Base-by-base conservation (phyloP, 192 early-diverging fungal genomes). In the Entomortierella parvispora region DNA sequence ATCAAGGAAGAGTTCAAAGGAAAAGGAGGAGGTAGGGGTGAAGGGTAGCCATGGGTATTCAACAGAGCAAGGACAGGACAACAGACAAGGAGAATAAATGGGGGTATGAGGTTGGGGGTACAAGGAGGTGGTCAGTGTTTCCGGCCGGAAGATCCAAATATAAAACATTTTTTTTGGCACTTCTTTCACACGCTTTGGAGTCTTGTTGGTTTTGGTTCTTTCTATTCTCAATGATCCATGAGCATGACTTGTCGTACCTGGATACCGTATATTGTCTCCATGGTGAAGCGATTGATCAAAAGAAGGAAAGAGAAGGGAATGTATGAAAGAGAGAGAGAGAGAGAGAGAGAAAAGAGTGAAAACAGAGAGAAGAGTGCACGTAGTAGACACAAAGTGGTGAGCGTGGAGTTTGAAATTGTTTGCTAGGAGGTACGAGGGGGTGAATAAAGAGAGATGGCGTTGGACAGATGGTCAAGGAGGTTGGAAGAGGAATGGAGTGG, bases 251-350 rank as follows among this genome's bases (percentile, higher is more conserved):
- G n/a, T n/a, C n/a, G n/a, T 64, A 72, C 70, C 70, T 72, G 70
- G 10, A 72, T 60, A 9, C 70, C 70, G 62, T 72, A 72, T 50
- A 72, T 72, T 34, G 70, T 72, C 56, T 72, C 70, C 70, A 72
- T 72, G 48, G 29, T 44, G 26, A 37, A 46, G 15, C 5, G 55
- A 49, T 40, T 12, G 12, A 40, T 5, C 5, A 12, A 40, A 40
- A 40, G 5, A 40, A 40, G 37, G 37, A 40, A 5, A 40, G 37
- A 40, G 37, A 40, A 12, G 37, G 12, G 37, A 1, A 18, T 45
- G n/a, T 51, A 22, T 1, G 49, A 51, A 20, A 51, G 15, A 25
- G 18, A 51, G 23, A 3, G 29, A 58, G 43, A 59, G 58, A 15
- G 43, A 44, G 58, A 26, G 43, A 28, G 26, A 23, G 45, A 12